Percentiles rank a stretch among this genome's conserved stretches.
phyloP scores from a whole-genome alignment of 2,329 filamentous ascomycete genomes.

The Byssoonygena ceratinophila region DNA sequence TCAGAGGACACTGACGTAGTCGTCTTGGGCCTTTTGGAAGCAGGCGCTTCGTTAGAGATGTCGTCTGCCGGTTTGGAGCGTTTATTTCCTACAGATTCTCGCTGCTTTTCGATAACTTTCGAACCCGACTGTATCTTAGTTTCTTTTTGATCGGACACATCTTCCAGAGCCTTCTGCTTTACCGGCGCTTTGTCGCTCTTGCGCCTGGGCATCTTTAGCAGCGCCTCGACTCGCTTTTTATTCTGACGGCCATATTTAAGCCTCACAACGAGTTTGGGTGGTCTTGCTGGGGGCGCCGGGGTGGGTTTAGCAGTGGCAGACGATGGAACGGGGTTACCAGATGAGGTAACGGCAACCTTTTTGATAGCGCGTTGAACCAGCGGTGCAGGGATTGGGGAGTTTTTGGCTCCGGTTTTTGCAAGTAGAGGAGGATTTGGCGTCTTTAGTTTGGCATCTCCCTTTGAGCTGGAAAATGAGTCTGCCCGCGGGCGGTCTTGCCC shows the following conservation, averaged over 20 bases:
- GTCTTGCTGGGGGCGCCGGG: constrained; percentile 1
- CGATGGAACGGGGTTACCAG: background rate
- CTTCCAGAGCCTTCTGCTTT: constrained; percentile 21
- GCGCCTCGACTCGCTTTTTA: constrained; percentile 38
- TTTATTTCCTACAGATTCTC: constrained; percentile 19
- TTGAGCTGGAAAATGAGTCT: constrained; percentile 17
- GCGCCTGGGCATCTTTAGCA: constrained; percentile 37
- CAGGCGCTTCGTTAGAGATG: constrained; percentile 22
- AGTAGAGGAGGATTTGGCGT: constrained; percentile 8
- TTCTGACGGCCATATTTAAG: constrained; percentile 44
- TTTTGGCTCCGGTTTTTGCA: constrained; percentile 2
- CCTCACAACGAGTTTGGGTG: constrained; percentile 36
- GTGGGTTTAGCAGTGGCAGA: background rate
- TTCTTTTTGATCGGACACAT: constrained; percentile 11
- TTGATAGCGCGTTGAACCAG: background rate
- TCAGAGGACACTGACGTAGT: constrained; percentile 25
- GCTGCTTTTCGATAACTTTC: constrained; percentile 17
- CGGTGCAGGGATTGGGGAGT: background rate
- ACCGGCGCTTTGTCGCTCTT: constrained; percentile 23
- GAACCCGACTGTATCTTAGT: constrained; percentile 15
- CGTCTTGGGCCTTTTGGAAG: constrained; percentile 29
- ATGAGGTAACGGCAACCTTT: constrained; percentile 9
- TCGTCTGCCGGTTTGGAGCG: constrained; percentile 21
- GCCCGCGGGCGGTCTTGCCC: constrained; percentile 14
- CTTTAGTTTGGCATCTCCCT: constrained; percentile 4